These are phyloP conservation scores for Penicillium waksmanii DNA, from an alignment of 495 filamentous ascomycete species.

Conservation along the genomic window DNA sequence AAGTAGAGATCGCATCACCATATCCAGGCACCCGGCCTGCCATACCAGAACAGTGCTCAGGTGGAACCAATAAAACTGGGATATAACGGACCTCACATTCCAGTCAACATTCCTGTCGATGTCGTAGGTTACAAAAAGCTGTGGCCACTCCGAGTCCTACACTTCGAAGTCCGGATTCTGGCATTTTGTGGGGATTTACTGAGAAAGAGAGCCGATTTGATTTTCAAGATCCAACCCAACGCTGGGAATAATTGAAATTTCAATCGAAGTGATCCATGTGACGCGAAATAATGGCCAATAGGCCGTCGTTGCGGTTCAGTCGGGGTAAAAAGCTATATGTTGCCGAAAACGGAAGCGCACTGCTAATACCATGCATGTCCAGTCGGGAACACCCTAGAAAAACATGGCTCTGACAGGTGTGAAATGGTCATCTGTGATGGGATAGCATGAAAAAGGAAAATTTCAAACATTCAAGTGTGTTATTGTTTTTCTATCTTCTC, in stretches of 20 bases:
- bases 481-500: neutral
- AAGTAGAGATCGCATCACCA: too few species aligned
- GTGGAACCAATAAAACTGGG: too few species aligned
- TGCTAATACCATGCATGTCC: neutral
- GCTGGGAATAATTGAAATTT: too few species aligned
- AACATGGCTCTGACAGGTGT: neutral
- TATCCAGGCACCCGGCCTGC: too few species aligned
- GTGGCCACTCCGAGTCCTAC: neutral
- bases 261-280: neutral
- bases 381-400: constrained; percentile 3
- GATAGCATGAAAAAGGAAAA: neutral
- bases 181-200: neutral
- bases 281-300: neutral
- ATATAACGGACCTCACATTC: neutral
- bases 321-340: neutral
- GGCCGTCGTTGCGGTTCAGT: neutral
- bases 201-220: neutral
- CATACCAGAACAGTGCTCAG: too few species aligned
- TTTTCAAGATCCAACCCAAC: too few species aligned
- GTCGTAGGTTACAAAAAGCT: neutral
- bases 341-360: constrained; percentile 1
- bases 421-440: too few species aligned
- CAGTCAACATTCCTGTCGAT: neutral
- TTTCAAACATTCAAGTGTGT: too few species aligned
- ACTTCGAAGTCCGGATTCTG: neutral